These are phyloP conservation scores for Craterostigma plantagineum DNA, from an alignment of 257 asterid species.

Conservation along the genomic window DNA sequence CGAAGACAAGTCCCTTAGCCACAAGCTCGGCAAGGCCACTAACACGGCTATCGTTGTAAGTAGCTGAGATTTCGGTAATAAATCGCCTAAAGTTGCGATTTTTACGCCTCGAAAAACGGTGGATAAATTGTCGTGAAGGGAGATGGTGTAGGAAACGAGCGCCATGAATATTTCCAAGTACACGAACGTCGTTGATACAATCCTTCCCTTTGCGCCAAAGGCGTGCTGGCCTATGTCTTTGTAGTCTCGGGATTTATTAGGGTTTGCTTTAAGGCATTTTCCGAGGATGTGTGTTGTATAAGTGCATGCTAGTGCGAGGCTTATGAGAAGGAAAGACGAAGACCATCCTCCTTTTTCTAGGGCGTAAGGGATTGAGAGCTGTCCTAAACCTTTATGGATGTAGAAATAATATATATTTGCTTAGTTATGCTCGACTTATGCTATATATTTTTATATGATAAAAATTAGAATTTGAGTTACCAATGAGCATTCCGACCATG, in stretches of 20 bases:
- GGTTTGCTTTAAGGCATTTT: constrained; percentile 22
- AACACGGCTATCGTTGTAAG: constrained; percentile 32
- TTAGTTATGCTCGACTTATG: background rate
- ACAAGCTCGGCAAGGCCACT: constrained; percentile 60
- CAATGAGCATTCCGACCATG: constrained; percentile 73
- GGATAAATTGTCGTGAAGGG: constrained; percentile 57
- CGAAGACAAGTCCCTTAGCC: constrained; percentile 57
- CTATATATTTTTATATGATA: background rate
- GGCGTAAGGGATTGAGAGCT: constrained; percentile 61
- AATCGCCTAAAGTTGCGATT: constrained; percentile 15
- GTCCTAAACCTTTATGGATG: constrained; percentile 44
- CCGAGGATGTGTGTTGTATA: constrained; percentile 42
- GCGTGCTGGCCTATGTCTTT: constrained; percentile 51
- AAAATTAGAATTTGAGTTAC: constrained; percentile 8
- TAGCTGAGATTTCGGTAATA: constrained; percentile 29
- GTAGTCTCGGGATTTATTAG: constrained; percentile 45
- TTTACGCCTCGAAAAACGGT: constrained; percentile 20
- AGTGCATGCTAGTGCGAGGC: constrained; percentile 31
- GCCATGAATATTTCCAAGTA: constrained; percentile 66
- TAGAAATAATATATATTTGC: background rate
- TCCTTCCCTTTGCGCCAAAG: constrained; percentile 51
- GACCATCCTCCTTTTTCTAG: constrained; percentile 60
- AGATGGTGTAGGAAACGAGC: constrained; percentile 69
- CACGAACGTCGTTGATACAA: constrained; percentile 22
- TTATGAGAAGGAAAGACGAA: constrained; percentile 39